A percentile compares a stretch with the other conserved stretches of the same genome.
phyloP scores from a whole-genome alignment of 352 stramenopile genomes.

The Globisporangium paroecandrum region DNA sequence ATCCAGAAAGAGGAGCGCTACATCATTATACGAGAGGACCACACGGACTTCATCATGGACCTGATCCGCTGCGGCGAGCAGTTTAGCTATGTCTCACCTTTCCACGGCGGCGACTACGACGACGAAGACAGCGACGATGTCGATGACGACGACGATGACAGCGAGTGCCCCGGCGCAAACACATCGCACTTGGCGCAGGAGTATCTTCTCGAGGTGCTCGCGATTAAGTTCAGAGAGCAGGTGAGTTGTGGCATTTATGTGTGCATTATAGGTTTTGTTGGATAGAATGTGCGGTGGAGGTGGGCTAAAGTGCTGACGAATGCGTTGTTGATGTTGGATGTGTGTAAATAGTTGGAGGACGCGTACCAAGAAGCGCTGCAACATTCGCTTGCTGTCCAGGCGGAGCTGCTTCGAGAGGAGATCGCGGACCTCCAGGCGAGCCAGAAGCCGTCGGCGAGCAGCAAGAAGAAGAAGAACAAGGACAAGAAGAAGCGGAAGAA shows the following conservation, averaged over 20 bases:
- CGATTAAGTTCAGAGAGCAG: constrained; percentile 79
- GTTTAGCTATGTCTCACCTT: constrained; percentile 62
- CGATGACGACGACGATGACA: constrained; percentile 57
- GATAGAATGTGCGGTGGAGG: not conserved
- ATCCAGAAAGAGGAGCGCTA: constrained; percentile 80
- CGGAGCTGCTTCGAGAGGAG: constrained; percentile 69
- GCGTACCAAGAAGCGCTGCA: constrained; percentile 76
- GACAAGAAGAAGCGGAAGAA: constrained; percentile 75
- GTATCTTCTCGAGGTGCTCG: constrained; percentile 73
- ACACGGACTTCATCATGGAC: constrained; percentile 80
- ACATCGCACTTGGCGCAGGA: constrained; percentile 74
- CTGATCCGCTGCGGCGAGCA: constrained; percentile 75
- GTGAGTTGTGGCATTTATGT: constrained; percentile 20
- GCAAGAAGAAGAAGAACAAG: constrained; percentile 79
- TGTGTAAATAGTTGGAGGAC: constrained; percentile 46
- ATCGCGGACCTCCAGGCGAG: constrained; percentile 63
- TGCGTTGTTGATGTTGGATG: constrained; percentile 12
- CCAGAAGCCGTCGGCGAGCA: constrained; percentile 45
- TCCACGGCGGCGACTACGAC: constrained; percentile 34
- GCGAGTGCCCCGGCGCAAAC: constrained; percentile 67
- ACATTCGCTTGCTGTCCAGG: constrained; percentile 70
- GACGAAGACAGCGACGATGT: constrained; percentile 30
- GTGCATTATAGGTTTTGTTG: not conserved
- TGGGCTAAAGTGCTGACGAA: not conserved
- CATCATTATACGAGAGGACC: constrained; percentile 81